These are phyloP conservation scores for Arctostaphylos glauca DNA, from an alignment of 148 eudicot species.

Conservation along the genomic window DNA sequence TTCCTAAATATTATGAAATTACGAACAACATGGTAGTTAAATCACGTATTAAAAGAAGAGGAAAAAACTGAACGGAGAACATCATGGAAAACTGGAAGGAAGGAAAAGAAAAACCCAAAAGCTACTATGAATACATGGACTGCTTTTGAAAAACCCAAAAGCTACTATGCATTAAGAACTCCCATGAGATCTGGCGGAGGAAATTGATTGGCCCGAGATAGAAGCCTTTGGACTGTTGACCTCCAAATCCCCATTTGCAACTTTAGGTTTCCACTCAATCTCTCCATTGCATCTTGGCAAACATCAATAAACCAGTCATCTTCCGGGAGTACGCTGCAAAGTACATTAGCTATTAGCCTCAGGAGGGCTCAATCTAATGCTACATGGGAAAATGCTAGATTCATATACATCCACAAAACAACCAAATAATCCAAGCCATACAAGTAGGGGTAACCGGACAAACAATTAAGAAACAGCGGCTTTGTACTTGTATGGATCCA, in stretches of 20 bases:
- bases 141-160: no score
- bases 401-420: no score
- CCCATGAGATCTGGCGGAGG: no score
- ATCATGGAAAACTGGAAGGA: no score
- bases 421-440: neutral
- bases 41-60: no score
- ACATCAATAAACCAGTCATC: constrained; percentile 90
- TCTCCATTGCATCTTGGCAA: constrained; percentile 42
- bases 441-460: neutral
- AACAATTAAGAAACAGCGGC: neutral
- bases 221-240: constrained; percentile 62
- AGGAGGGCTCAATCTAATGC: neutral
- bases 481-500: constrained; percentile 82
- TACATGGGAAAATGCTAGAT: neutral
- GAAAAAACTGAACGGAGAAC: no score
- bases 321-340: constrained; percentile 71
- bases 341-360: neutral
- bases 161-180: no score
- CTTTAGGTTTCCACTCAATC: constrained; percentile 55
- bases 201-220: constrained; percentile 32
- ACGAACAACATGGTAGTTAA: neutral
- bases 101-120: no score
- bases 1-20: constrained; percentile 18
- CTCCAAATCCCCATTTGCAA: constrained; percentile 39
- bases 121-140: no score